Percentiles rank a stretch among this genome's conserved stretches.
These are phyloP conservation scores for Teratosphaeria gauchensis DNA, from an alignment of 2,329 filamentous ascomycete species.

Conservation along the genomic window DNA sequence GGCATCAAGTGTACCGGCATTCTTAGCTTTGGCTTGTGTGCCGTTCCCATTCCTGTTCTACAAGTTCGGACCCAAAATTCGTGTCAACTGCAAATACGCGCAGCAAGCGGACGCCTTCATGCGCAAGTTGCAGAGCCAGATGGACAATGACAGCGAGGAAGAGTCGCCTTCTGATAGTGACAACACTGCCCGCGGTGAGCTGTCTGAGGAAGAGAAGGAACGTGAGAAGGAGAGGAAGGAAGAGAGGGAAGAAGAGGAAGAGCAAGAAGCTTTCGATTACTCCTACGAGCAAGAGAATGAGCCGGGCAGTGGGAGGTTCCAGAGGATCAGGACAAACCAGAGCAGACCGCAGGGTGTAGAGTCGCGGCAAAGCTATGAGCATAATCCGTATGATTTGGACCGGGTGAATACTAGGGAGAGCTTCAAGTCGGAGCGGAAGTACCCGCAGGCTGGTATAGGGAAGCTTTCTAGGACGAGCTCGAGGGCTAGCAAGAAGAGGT, in stretches of 20 bases:
- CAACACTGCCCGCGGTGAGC: not conserved
- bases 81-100: conserved; percentile 60
- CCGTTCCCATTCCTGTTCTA: conserved; percentile 71
- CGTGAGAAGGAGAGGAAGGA: not conserved
- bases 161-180: not conserved
- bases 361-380: conserved; percentile 26
- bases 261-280: conserved; percentile 21
- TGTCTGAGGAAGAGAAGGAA: not conserved
- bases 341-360: conserved; percentile 15
- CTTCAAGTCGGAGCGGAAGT: conserved; percentile 22
- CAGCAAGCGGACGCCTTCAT: conserved; percentile 56
- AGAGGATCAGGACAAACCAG: conserved; percentile 11
- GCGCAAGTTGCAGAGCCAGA: conserved; percentile 31
- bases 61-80: conserved; percentile 56
- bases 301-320: conserved; percentile 3
- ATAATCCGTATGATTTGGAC: conserved; percentile 40
- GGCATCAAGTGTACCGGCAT: conserved; percentile 64
- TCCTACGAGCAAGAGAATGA: conserved; percentile 16
- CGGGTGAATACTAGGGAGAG: conserved; percentile 39
- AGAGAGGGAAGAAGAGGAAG: conserved; percentile 22
- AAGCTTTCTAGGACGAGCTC: conserved; percentile 4
- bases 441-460: not conserved
- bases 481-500: conserved; percentile 2
- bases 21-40: conserved; percentile 60
- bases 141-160: not conserved